Percentiles rank a stretch among this genome's conserved stretches.
phyloP scores from a whole-genome alignment of 257 asterid genomes.

The Datura wrightii region DNA sequence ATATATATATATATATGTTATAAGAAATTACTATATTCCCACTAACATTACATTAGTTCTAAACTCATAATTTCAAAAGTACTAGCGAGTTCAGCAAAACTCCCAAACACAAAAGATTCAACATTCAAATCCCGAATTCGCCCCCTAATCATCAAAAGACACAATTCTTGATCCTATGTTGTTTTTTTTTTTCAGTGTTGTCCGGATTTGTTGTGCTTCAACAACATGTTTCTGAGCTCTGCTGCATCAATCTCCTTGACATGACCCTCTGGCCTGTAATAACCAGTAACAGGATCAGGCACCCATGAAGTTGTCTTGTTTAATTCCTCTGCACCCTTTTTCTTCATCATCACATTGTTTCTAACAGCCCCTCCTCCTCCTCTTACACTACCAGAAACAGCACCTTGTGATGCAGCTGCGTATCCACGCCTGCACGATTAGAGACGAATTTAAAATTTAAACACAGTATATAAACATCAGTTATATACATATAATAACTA shows the following conservation, averaged over 20 bases:
- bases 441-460: neutral
- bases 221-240: conserved; percentile 55
- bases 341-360: conserved; percentile 41
- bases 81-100: neutral
- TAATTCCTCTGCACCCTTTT: conserved; percentile 49
- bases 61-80: neutral
- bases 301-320: conserved; percentile 60
- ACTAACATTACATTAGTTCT: neutral
- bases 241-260: conserved; percentile 63
- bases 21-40: neutral
- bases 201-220: conserved; percentile 53
- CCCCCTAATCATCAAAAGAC: neutral
- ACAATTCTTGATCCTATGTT: neutral
- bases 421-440: conserved; percentile 40
- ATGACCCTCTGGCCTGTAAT: conserved; percentile 71
- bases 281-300: conserved; percentile 84
- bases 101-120: neutral
- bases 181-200: neutral
- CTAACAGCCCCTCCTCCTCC: conserved; percentile 25
- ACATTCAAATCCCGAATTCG: neutral
- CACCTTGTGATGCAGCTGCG: conserved; percentile 42
- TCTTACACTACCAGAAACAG: conserved; percentile 5
- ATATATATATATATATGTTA: too few species aligned
- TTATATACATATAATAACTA: neutral
- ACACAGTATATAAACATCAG: neutral